phyloP scores from a whole-genome alignment of 164 flowering plant species.

The Chimonanthus salicifolius region DNA sequence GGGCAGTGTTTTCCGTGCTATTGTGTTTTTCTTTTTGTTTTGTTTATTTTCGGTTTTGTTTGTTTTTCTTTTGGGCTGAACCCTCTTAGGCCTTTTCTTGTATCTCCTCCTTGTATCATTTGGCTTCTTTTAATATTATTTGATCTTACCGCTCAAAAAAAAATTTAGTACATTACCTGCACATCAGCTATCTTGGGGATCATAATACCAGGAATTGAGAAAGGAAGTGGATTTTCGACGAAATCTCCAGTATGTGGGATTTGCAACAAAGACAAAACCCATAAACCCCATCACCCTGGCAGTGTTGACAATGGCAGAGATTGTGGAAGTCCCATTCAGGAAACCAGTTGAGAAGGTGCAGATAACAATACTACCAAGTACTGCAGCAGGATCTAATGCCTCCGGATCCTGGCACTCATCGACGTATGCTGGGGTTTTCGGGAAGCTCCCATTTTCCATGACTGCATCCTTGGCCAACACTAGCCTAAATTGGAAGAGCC shows the following conservation, averaged over 20 bases:
- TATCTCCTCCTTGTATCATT: too few relatives aligned
- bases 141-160: too few relatives aligned
- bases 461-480: constrained; percentile 82
- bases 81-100: too few relatives aligned
- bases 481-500: constrained; percentile 41
- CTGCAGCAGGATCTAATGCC: constrained; percentile 56
- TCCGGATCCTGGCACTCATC: constrained; percentile 90
- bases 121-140: too few relatives aligned
- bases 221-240: constrained; percentile 72
- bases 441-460: constrained; percentile 42
- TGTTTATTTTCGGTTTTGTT: too few relatives aligned
- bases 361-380: constrained; percentile 60
- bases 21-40: too few relatives aligned
- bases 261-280: constrained; percentile 75
- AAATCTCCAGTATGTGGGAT: constrained; percentile 67
- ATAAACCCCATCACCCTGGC: constrained; percentile 48
- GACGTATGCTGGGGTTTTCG: constrained; percentile 39
- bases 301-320: constrained; percentile 51
- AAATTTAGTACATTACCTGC: constrained; percentile 33
- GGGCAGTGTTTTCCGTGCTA: too few relatives aligned
- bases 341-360: constrained; percentile 84
- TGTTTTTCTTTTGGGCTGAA: too few relatives aligned
- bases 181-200: constrained; percentile 59
- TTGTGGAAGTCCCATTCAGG: constrained; percentile 51
- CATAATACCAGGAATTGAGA: constrained; percentile 65